Conservation (phyloP, 2,329 filamentous ascomycete species). For the Magnaporthiopsis incrustans region DNA sequence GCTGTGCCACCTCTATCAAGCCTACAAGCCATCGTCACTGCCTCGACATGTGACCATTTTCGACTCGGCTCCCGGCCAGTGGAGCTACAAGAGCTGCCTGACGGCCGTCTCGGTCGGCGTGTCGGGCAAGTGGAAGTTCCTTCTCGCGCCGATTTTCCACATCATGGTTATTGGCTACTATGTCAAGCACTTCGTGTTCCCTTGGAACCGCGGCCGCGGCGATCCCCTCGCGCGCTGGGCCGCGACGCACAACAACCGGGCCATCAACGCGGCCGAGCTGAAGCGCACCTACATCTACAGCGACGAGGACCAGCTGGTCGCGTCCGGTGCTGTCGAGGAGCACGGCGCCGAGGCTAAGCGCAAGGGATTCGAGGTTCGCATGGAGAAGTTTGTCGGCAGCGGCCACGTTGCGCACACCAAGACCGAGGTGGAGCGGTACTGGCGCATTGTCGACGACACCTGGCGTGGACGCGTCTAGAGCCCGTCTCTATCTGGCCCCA, state of each 20-base stretch:
- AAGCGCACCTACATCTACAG: constrained; percentile 46
- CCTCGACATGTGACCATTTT: constrained; percentile 36
- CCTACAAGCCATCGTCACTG: constrained; percentile 20
- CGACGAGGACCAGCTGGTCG: constrained; percentile 37
- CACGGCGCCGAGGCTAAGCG: constrained; percentile 34
- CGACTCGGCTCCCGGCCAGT: constrained; percentile 42
- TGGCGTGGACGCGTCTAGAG: constrained; percentile 26
- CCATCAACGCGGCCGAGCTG: constrained; percentile 27
- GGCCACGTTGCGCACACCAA: constrained; percentile 44
- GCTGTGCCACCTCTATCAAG: constrained; percentile 28
- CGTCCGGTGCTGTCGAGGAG: constrained; percentile 36
- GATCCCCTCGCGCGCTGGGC: constrained; percentile 25
- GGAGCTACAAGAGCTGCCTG: constrained; percentile 29
- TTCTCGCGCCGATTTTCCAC: constrained; percentile 26
- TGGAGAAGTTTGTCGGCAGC: constrained; percentile 38
- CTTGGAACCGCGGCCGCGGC: constrained; percentile 18
- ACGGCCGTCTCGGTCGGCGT: constrained; percentile 29
- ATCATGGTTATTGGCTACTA: constrained; percentile 22
- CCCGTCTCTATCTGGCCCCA: no score
- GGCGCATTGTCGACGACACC: constrained; percentile 35
- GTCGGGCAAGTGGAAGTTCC: constrained; percentile 18
- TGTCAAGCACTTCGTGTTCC: constrained; percentile 22
- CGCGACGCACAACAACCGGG: constrained; percentile 26
- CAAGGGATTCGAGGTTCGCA: constrained; percentile 31
- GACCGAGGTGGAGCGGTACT: constrained; percentile 39